phyloP scores from a whole-genome alignment of 2,329 filamentous ascomycete species.

The Chrysoporthe austroafricana region DNA sequence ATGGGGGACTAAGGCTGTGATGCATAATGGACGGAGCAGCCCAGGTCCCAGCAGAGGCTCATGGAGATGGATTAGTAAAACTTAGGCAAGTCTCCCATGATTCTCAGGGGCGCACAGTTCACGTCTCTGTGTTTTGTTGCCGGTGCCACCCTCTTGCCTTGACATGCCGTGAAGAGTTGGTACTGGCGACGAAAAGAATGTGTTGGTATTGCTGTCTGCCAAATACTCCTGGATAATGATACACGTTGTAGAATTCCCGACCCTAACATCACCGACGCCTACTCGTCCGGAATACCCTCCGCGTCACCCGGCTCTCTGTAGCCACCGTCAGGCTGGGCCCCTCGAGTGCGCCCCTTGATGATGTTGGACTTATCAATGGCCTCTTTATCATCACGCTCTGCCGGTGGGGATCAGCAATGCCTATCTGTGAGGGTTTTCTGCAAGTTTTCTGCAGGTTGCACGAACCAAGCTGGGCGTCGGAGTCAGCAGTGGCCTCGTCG shows the following conservation, averaged over 20 bases:
- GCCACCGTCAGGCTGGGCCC: slow-evolving; percentile 33
- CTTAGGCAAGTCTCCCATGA: no score
- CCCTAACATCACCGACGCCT: not conserved
- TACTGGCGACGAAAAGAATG: no score
- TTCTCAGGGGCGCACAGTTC: no score
- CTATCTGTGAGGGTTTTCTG: not conserved
- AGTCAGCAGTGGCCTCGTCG: slow-evolving; percentile 21
- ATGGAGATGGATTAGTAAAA: no score
- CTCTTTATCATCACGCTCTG: slow-evolving; percentile 38
- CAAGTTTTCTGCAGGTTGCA: not conserved
- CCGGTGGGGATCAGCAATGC: not conserved
- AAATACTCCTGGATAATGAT: not conserved
- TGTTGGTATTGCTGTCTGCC: no score
- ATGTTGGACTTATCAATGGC: slow-evolving; percentile 39
- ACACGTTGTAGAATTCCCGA: not conserved
- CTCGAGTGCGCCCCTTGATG: slow-evolving; percentile 35
- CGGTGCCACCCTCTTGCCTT: no score
- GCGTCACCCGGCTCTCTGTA: slow-evolving; percentile 37
- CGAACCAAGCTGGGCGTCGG: slow-evolving; percentile 32
- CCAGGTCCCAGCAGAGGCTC: no score
- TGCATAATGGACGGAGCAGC: no score
- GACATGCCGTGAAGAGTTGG: no score
- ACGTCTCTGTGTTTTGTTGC: no score
- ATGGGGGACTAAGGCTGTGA: not conserved
- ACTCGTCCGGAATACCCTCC: slow-evolving; percentile 31